These are phyloP conservation scores for Eutypa lata DNA, from an alignment of 2,329 filamentous ascomycete genomes.

Conservation along the genomic window DNA sequence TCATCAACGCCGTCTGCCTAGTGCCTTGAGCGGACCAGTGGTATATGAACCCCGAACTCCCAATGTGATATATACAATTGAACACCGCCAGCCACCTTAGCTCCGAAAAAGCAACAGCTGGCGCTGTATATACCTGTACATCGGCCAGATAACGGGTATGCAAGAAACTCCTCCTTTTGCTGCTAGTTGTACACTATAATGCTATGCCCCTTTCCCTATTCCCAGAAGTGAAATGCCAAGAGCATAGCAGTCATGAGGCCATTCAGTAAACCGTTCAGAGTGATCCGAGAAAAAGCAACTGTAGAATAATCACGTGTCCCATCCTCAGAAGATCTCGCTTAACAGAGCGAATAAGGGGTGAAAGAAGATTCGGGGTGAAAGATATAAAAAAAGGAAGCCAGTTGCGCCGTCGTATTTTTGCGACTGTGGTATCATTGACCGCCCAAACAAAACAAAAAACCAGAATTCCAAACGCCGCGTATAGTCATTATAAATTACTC, in stretches of 20 bases:
- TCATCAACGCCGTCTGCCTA: neutral
- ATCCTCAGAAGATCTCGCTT: neutral
- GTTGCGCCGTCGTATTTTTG: conserved; percentile 29
- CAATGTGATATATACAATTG: neutral
- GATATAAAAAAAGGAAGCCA: conserved; percentile 15
- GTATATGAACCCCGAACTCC: neutral
- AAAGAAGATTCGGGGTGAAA: neutral
- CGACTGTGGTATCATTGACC: conserved; percentile 24
- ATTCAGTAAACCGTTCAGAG: neutral
- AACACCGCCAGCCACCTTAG: neutral
- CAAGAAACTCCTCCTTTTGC: neutral
- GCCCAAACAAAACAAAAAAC: neutral
- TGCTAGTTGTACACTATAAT: neutral
- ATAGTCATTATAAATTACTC: conserved; percentile 4
- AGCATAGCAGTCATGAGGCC: neutral
- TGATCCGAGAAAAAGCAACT: neutral
- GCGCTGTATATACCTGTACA: neutral
- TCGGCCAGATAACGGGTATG: neutral
- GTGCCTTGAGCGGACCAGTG: neutral
- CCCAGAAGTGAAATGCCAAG: neutral
- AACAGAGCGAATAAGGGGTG: neutral
- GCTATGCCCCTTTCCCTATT: neutral
- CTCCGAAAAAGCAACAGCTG: neutral
- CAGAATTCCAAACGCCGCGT: conserved; percentile 4
- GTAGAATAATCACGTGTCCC: neutral